Percentiles rank a stretch among this genome's conserved stretches.
phyloP scores from a whole-genome alignment of 257 asterid species.

The Solanum clarkiae region DNA sequence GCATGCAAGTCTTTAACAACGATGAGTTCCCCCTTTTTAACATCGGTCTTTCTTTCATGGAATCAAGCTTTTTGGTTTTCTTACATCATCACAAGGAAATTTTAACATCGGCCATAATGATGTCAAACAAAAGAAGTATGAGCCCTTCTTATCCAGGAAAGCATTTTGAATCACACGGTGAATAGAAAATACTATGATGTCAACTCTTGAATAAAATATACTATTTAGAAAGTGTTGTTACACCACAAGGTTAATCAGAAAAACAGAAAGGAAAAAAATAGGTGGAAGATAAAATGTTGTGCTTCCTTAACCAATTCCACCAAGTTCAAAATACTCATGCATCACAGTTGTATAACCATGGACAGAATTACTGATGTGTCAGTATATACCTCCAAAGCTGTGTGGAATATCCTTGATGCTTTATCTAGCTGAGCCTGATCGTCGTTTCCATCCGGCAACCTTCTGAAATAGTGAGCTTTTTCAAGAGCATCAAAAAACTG shows the following conservation, averaged over 20 bases:
- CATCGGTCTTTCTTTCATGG: not conserved
- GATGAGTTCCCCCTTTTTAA: not conserved
- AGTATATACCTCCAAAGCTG: constrained; percentile 49
- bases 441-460: constrained; percentile 59
- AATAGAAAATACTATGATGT: not conserved
- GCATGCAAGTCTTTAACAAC: not conserved
- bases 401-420: constrained; percentile 45
- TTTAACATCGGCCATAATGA: not conserved
- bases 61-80: not conserved
- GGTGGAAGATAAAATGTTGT: not conserved
- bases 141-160: not conserved
- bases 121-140: not conserved
- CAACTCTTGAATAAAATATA: not conserved
- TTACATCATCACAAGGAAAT: not conserved
- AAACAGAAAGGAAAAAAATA: not conserved
- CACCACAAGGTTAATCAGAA: not conserved
- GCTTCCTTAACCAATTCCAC: not conserved
- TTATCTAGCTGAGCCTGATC: constrained; percentile 63
- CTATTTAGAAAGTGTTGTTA: not conserved
- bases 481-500: constrained; percentile 67
- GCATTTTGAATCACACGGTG: not conserved
- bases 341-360: not conserved
- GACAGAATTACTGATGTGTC: not conserved
- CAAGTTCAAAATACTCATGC: not conserved
- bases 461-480: constrained; percentile 43